Percentiles rank a stretch among this genome's conserved stretches.
phyloP scores from a whole-genome alignment of 371 early-diverging fungal genomes.

The Rhizomucor pusillus region DNA sequence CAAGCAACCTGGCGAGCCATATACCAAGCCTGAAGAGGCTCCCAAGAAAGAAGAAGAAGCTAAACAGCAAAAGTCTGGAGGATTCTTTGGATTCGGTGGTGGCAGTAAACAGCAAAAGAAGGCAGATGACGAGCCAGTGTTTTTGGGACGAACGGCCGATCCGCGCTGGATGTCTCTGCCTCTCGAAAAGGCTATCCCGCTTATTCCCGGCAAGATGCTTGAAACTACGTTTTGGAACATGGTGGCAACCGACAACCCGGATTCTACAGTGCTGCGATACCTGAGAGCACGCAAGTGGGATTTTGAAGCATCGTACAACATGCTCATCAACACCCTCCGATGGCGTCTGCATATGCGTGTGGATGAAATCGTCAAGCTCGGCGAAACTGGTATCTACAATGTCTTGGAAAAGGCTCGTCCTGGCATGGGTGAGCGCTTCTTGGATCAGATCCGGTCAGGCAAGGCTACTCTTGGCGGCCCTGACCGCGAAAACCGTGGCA shows the following conservation, averaged over 20 bases:
- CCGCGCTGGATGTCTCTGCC: conserved; percentile 35
- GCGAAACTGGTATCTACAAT: conserved; percentile 49
- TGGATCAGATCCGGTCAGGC: conserved; percentile 50
- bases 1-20: conserved; percentile 29
- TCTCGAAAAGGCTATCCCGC: conserved; percentile 38
- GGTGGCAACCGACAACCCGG: conserved; percentile 66
- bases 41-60: not conserved
- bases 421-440: conserved; percentile 40
- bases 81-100: conserved; percentile 35
- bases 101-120: conserved; percentile 27
- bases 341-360: conserved; percentile 66
- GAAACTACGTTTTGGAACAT: conserved; percentile 52
- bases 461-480: conserved; percentile 60
- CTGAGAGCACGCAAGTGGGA: conserved; percentile 82
- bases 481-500: conserved; percentile 54
- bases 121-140: conserved; percentile 36
- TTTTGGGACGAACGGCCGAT: conserved; percentile 47
- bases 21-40: conserved; percentile 2
- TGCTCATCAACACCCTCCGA: conserved; percentile 60
- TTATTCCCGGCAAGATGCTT: conserved; percentile 34
- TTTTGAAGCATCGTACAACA: conserved; percentile 58
- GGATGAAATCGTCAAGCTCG: conserved; percentile 50
- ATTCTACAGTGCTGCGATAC: conserved; percentile 65
- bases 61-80: conserved; percentile 8
- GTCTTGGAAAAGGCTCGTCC: conserved; percentile 45